Percentiles rank a stretch among this genome's conserved stretches.
phyloP scores from a whole-genome alignment of 1,139 yeast species.

The Pichia sp. region DNA sequence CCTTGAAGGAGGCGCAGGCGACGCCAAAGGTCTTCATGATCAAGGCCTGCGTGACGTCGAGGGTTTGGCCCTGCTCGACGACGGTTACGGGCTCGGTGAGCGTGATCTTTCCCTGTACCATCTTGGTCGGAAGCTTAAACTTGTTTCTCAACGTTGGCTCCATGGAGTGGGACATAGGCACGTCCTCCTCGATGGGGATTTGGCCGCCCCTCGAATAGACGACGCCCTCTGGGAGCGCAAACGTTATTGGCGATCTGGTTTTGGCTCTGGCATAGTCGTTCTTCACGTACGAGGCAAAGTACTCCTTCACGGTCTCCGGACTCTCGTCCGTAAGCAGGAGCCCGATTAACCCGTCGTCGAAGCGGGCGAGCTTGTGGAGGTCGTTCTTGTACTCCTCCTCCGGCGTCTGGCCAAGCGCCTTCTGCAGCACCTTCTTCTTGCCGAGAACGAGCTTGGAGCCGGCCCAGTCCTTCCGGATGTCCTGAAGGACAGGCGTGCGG shows the following conservation, averaged over 20 bases:
- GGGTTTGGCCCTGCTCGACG: constrained; percentile 70
- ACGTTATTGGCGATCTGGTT: constrained; percentile 73
- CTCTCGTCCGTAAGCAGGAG: constrained; percentile 82
- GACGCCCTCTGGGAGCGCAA: constrained; percentile 82
- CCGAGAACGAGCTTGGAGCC: constrained; percentile 89
- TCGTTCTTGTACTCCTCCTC: constrained; percentile 90
- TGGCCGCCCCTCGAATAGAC: constrained; percentile 96
- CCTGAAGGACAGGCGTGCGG: constrained; percentile 93
- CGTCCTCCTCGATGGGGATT: constrained; percentile 83
- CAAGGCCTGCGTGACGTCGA: constrained; percentile 89
- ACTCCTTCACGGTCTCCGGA: constrained; percentile 78
- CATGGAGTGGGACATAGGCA: constrained; percentile 92
- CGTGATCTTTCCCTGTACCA: constrained; percentile 81
- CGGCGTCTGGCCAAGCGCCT: constrained; percentile 81
- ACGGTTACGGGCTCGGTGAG: constrained; percentile 74
- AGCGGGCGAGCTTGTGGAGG: constrained; percentile 60
- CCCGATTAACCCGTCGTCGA: constrained; percentile 73
- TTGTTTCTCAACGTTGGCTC: constrained; percentile 88
- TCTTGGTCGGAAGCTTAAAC: constrained; percentile 85
- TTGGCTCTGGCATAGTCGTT: constrained; percentile 90
- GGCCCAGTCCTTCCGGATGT: constrained; percentile 84
- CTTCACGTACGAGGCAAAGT: constrained; percentile 72
- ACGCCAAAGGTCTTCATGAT: constrained; percentile 92
- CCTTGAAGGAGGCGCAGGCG: constrained; percentile 87
- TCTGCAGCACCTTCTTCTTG: constrained; percentile 86